These are phyloP conservation scores for Pythium grandisporangium DNA, from an alignment of 352 stramenopile genomes.

Conservation along the genomic window DNA sequence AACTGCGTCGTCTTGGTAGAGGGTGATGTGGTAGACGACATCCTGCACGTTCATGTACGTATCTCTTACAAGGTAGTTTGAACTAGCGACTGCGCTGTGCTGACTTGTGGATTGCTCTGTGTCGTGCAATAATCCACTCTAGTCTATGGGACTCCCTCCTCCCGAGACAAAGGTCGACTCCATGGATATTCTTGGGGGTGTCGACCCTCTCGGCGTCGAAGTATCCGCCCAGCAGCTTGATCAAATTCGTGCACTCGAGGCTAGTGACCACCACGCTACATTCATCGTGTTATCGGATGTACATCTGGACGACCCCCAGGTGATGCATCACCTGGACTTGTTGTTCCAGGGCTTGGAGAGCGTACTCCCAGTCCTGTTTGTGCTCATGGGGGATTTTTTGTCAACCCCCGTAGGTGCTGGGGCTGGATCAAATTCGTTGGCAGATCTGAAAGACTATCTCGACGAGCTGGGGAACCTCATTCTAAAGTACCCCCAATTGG, in stretches of 20 bases:
- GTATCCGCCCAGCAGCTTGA: constrained; percentile 70
- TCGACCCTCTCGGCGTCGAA: constrained; percentile 79
- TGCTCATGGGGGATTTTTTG: constrained; percentile 94
- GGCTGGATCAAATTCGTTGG: constrained; percentile 49
- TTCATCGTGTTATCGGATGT: constrained; percentile 94
- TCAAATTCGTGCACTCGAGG: constrained; percentile 75
- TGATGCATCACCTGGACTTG: constrained; percentile 84
- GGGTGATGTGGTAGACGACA: constrained; percentile 89
- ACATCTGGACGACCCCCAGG: constrained; percentile 87
- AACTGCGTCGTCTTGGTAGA: constrained; percentile 91
- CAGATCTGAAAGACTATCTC: constrained; percentile 79
- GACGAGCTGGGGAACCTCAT: constrained; percentile 90
- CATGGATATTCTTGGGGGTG: constrained; percentile 54
- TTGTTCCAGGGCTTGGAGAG: constrained; percentile 86
- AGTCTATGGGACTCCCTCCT: constrained; percentile 88
- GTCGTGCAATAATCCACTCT: no score
- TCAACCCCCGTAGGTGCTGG: constrained; percentile 69
- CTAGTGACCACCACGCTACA: constrained; percentile 70
- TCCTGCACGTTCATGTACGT: constrained; percentile 82
- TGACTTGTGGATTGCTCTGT: no score
- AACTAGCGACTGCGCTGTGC: no score
- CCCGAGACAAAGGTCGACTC: constrained; percentile 78
- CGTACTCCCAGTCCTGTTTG: constrained; percentile 76
- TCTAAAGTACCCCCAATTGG: constrained; percentile 73
- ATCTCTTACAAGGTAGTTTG: neutral